Conservation (phyloP, 2,329 filamentous ascomycete genomes). For the Alternaria gansuensis region DNA sequence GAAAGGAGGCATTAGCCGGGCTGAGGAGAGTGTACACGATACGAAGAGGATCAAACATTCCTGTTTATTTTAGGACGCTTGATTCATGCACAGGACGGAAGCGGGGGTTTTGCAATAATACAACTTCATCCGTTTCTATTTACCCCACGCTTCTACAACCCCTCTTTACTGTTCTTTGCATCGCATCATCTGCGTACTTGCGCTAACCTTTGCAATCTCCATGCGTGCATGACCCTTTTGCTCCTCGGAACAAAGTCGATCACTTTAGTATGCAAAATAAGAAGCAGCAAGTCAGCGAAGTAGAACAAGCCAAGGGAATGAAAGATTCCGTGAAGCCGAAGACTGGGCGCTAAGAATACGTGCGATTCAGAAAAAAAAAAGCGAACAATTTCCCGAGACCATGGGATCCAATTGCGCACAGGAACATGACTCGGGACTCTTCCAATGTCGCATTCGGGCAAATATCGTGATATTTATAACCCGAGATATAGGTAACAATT, state of each 20-base stretch:
- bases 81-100: constrained; percentile 2
- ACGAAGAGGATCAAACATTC: constrained; percentile 1
- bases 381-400: constrained; percentile 1
- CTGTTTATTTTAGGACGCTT: constrained; percentile 1
- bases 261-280: neutral
- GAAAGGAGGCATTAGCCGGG: neutral
- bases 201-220: constrained; percentile 11
- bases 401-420: constrained; percentile 12
- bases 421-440: constrained; percentile 13
- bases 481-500: constrained; percentile 4
- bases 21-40: neutral
- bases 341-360: neutral
- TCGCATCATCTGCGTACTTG: neutral
- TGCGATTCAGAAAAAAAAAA: constrained; percentile 4
- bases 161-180: neutral
- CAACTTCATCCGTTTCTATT: neutral
- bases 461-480: neutral
- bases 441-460: constrained; percentile 1
- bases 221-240: constrained; percentile 9
- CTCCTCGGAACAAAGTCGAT: constrained; percentile 4
- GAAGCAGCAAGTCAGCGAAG: constrained; percentile 10
- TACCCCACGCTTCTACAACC: constrained; percentile 1
- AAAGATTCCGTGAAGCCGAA: neutral
- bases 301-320: constrained; percentile 3
- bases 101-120: neutral